Evolutionary conservation across 2,329 filamentous ascomycete genomes (phyloP), one percentile per base, ranked within the genome.

Genomic region (Mycosphaerella arachidis): DNA sequence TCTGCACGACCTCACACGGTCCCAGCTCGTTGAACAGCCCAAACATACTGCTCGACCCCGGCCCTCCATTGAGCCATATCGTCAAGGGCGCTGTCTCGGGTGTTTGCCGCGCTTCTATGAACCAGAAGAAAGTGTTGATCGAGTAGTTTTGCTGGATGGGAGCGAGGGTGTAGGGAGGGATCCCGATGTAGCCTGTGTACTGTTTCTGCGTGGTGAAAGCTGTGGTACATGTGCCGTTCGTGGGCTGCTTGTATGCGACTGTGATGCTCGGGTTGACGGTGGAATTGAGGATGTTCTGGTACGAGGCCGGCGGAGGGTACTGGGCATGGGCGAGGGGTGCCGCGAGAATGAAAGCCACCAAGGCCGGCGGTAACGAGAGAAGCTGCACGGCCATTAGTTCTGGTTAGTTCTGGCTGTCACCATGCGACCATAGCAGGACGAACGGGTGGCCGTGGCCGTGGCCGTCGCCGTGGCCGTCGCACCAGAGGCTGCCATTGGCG

Each of bases 51-150:
- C 84, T 86, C 50, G 80, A 80, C 4, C 86, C 86, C 1, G 86
- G 86, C 1, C 86, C 86, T 54, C 86, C 86, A 71, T 87, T 88
- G 64, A 89, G 77, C 84, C 84, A 89, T 68, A 88, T 82, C 3
- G 84, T 82, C 52, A 86, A 71, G 5, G 81, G 79, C 78, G 78
- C 74, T 63, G 76, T 70, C 63, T 83, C 69, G 0, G 80, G 77
- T 45, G 77, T 75, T 33, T 76, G 68, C 20, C 79, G 72, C 6
- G 84, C 76, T 66, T 86, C 83, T 66, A 86, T 82, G 67, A 85
- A 86, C 82, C 83, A 85, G 72, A 86, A 87, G 71, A 86, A 87
- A 51, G 82, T 86, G 67, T 85, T 85, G 64, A 85, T 84, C 1
- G 80, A 76, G 65, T 85, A 85, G 58, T 82, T 70, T 65, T 84